Base-by-base conservation (phyloP, 352 stramenopile genomes). In the Globisporangium alternatum region DNA sequence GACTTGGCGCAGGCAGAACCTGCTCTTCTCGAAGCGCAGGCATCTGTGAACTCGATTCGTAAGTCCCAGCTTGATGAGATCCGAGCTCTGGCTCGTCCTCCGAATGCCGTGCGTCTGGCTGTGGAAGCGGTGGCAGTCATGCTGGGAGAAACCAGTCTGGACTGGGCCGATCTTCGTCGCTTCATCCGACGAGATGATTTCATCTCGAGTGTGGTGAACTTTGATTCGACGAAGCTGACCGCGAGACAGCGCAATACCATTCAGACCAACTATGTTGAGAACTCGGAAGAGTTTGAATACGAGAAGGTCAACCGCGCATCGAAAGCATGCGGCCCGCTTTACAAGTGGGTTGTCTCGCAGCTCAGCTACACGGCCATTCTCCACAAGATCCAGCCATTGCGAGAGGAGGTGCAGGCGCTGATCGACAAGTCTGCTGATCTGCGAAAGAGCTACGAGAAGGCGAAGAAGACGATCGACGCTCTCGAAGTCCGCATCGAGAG, bases 1-100 rank as follows among this genome's bases (percentile, higher is more conserved):
- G 97, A 99, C 61, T 83, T 99, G 30, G 93, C 97, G 1, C 84
- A 98, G 67, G 98, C 98, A 10, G 98, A 99, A 68, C 98, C 98
- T 19, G 96, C 97, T 45, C 83, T 99, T 45, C 66, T 98, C 51
- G 95, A 96, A 64, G 98, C 98, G 0, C 95, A 99, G 67, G 86
- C 93, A 37, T 97, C 86, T 58, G 98, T 99, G 53, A 96, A 98
- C 65, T 98, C 93, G 45, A 99, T 99, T 69, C 98, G 98, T 55
- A 99, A 99, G 70, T 80, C 91, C 19, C 97, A 99, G 75, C 85
- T 99, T 25, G 98, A 99, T 72, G 98, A 99, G 76, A 98, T 99
- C 57, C 88, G 97, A 67, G 93, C 96, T 19, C 80, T 99, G 13
- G 90, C 90, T 12, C 91, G 94, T 54, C 98, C 98, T 59, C 98